A percentile compares a stretch with the other conserved stretches of the same genome.
phyloP scores from a whole-genome alignment of 2,329 filamentous ascomycete species.

The Phialophora tarda region DNA sequence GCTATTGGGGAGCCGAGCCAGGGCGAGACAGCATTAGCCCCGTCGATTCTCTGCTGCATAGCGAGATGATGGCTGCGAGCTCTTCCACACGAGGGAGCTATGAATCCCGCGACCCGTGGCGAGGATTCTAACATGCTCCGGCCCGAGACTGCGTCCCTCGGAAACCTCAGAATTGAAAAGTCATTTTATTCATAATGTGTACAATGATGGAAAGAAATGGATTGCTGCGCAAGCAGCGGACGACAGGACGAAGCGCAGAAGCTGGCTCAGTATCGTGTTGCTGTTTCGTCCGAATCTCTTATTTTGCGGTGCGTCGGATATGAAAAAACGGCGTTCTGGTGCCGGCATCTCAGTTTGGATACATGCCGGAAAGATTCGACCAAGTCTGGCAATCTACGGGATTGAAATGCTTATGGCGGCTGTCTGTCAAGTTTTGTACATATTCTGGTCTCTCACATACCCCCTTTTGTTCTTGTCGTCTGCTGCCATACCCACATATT shows the following conservation, averaged over 20 bases:
- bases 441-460: conserved; percentile 18
- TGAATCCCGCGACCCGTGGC: conserved; percentile 35
- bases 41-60: conserved; percentile 35
- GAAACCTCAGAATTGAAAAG: not conserved
- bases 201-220: conserved; percentile 23
- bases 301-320: not conserved
- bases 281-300: conserved; percentile 2
- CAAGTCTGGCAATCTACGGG: not conserved
- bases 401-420: not conserved
- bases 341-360: not conserved
- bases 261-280: conserved; percentile 7
- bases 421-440: conserved; percentile 12
- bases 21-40: conserved; percentile 34
- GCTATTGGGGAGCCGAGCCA: conserved; percentile 41
- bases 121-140: conserved; percentile 29
- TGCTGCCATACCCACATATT: not conserved
- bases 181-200: conserved; percentile 28
- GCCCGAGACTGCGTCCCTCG: not conserved
- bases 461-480: conserved; percentile 9
- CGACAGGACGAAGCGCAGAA: conserved; percentile 22
- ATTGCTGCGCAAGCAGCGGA: conserved; percentile 20
- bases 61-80: conserved; percentile 36
- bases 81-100: conserved; percentile 34
- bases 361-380: not conserved
- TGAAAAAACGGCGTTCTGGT: not conserved